Evolutionary conservation across 768 basidiomycete species (phyloP).

Genomic region (Butyriboletus loyo): DNA sequence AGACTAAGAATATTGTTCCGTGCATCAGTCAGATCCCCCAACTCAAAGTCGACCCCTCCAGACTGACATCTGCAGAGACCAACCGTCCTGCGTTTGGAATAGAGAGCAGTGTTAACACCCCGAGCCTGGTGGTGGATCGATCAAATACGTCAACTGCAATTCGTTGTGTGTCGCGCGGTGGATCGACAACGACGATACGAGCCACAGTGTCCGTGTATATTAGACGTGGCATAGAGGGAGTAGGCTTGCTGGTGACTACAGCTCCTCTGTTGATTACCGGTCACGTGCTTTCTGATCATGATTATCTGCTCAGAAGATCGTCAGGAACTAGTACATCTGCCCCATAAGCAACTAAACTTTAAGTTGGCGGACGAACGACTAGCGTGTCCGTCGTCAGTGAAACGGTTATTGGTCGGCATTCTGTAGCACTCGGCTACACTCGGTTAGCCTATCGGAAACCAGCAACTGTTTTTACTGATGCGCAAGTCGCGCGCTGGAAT

Average conservation of each 20-base stretch:
- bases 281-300: constrained; percentile 62
- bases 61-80: constrained; percentile 56
- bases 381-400: constrained; percentile 4
- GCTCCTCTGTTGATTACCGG: constrained; percentile 55
- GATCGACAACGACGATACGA: constrained; percentile 60
- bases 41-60: constrained; percentile 50
- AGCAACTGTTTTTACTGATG: no score
- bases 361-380: constrained; percentile 75
- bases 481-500: background rate
- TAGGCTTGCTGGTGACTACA: no score
- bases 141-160: constrained; percentile 62
- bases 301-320: constrained; percentile 35
- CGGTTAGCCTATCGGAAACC: no score
- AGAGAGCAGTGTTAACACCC: constrained; percentile 57
- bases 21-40: constrained; percentile 57
- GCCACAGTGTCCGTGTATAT: constrained; percentile 50
- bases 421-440: no score
- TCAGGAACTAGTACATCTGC: constrained; percentile 1
- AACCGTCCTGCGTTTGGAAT: constrained; percentile 66
- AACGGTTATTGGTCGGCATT: no score
- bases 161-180: constrained; percentile 68
- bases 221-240: background rate
- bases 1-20: constrained; percentile 67
- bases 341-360: constrained; percentile 69
- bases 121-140: constrained; percentile 34